These are phyloP conservation scores for Macrolepiota albuminosa DNA, from an alignment of 768 basidiomycete species.

Conservation along the genomic window DNA sequence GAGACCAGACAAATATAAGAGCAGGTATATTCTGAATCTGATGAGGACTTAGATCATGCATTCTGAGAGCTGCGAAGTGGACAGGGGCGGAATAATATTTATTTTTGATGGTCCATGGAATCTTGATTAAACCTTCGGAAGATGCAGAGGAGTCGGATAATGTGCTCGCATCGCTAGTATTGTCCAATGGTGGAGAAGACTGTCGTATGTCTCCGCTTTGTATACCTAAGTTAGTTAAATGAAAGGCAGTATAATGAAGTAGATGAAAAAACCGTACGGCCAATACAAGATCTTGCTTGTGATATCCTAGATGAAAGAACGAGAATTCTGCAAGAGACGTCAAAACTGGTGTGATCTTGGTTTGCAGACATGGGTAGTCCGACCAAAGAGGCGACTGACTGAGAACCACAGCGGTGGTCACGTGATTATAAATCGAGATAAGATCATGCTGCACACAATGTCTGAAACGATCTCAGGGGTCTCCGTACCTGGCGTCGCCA, in stretches of 20 bases:
- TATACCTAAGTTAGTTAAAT: conserved; percentile 8
- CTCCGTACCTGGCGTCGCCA: too few relatives aligned
- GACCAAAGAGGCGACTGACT: neutral
- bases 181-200: neutral
- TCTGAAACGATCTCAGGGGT: too few relatives aligned
- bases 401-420: neutral
- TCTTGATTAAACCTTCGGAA: conserved; percentile 19
- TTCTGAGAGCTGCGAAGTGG: conserved; percentile 52
- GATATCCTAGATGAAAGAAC: conserved; percentile 22
- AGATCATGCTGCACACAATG: too few relatives aligned
- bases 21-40: conserved; percentile 55
- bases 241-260: neutral
- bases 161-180: neutral
- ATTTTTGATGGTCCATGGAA: conserved; percentile 77
- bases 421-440: neutral
- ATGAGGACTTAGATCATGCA: conserved; percentile 37
- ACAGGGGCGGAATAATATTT: conserved; percentile 80
- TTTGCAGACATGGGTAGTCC: conserved; percentile 2
- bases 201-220: neutral
- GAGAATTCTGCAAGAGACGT: conserved; percentile 28
- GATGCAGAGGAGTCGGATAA: conserved; percentile 10
- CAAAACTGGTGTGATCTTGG: conserved; percentile 3
- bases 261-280: conserved; percentile 11
- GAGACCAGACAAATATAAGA: conserved; percentile 65
- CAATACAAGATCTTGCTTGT: conserved; percentile 20